Evolutionary conservation across 805 yeast genomes (phyloP).

Genomic region (Pichia cephalocereana): DNA sequence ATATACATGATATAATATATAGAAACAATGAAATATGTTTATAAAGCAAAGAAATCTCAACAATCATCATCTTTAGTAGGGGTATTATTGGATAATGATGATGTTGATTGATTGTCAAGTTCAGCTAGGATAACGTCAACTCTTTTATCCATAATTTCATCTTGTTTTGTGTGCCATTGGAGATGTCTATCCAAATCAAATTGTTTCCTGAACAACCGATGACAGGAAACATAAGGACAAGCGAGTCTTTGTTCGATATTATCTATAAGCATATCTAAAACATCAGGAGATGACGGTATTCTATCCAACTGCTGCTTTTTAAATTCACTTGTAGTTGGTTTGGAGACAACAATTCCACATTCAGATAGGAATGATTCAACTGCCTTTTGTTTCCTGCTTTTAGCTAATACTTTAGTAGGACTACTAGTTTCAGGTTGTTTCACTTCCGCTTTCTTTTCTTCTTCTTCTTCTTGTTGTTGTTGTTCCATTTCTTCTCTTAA

Average conservation of each 20-base stretch:
- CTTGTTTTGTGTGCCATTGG: conserved; percentile 37
- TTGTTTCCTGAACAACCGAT: conserved; percentile 41
- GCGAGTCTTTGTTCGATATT: conserved; percentile 29
- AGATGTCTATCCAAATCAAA: conserved; percentile 43
- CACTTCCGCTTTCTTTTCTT: too few species aligned
- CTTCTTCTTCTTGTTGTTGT: not conserved
- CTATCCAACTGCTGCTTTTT: conserved; percentile 31
- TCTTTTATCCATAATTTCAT: conserved; percentile 10
- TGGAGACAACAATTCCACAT: conserved; percentile 7
- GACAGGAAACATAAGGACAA: conserved; percentile 45
- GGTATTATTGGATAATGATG: too few species aligned
- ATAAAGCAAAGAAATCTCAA: too few species aligned
- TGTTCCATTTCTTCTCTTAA: not conserved
- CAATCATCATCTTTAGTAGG: too few species aligned
- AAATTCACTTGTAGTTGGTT: conserved; percentile 24
- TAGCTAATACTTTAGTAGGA: too few species aligned
- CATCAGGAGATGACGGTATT: conserved; percentile 21
- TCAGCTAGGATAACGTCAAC: conserved; percentile 3
- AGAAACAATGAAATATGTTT: not conserved
- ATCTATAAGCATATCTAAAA: conserved; percentile 26
- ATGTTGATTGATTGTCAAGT: not conserved
- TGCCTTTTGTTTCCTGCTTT: not conserved
- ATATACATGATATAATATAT: not conserved
- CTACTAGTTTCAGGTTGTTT: not conserved
- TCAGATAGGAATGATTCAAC: not conserved